Percentiles rank a stretch among this genome's conserved stretches.
phyloP scores from a whole-genome alignment of 306 rosid species.

The Medicago lupulina region DNA sequence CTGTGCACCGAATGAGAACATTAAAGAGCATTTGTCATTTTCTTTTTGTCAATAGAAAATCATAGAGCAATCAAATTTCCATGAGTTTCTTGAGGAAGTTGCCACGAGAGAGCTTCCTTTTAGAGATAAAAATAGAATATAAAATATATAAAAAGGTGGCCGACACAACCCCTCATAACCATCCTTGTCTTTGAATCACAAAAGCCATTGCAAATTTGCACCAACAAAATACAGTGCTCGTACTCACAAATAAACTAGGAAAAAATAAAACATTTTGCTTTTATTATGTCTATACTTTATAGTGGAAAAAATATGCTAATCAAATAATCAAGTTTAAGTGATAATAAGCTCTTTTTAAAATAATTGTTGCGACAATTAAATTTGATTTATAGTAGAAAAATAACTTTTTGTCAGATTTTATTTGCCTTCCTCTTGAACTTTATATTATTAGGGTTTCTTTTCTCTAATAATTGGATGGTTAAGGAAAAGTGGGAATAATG shows the following conservation, averaged over 20 bases:
- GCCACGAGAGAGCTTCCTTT: slow-evolving; percentile 60
- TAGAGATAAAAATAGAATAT: slow-evolving; percentile 47
- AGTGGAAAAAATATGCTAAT: not conserved
- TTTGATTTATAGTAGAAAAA: too few relatives aligned
- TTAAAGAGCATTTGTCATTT: slow-evolving; percentile 4
- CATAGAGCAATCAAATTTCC: slow-evolving; percentile 43
- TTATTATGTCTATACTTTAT: too few relatives aligned
- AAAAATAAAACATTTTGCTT: not conserved
- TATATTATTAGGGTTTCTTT: too few relatives aligned
- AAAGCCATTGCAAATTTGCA: slow-evolving; percentile 4
- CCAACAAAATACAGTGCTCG: slow-evolving; percentile 11
- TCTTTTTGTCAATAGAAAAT: not conserved
- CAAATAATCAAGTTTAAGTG: too few relatives aligned
- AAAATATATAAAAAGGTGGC: slow-evolving; percentile 50
- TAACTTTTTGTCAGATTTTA: too few relatives aligned
- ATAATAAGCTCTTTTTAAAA: too few relatives aligned
- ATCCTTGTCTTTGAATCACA: slow-evolving; percentile 40
- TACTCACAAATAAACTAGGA: not conserved
- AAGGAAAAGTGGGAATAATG: too few relatives aligned
- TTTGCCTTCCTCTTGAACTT: too few relatives aligned
- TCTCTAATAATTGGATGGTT: too few relatives aligned
- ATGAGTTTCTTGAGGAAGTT: slow-evolving; percentile 49
- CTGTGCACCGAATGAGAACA: not conserved
- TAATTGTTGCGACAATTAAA: too few relatives aligned
- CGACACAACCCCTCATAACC: slow-evolving; percentile 64